Percentiles rank a stretch among this genome's conserved stretches.
phyloP scores from a whole-genome alignment of 169 alveolate species.

The Plasmodium gaboni region DNA sequence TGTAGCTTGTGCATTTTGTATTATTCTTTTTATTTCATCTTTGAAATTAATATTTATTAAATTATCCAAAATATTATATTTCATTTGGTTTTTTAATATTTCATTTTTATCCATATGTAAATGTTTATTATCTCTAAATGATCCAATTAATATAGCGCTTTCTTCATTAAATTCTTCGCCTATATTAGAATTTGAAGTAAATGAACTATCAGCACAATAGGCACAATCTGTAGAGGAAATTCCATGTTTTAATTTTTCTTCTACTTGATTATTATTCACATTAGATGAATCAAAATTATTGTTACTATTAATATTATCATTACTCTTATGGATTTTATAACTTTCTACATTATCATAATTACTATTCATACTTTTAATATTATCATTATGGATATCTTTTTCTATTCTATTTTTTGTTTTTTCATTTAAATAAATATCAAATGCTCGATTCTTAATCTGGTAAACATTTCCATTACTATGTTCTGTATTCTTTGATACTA shows the following conservation, averaged over 20 bases:
- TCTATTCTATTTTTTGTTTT: constrained; percentile 5
- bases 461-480: background rate
- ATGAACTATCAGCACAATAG: too few species aligned
- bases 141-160: too few species aligned
- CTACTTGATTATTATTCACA: background rate
- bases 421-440: constrained; percentile 22
- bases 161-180: too few species aligned
- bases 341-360: background rate
- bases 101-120: background rate
- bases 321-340: background rate
- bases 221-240: too few species aligned
- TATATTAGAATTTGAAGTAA: too few species aligned
- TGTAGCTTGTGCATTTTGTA: background rate
- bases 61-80: background rate
- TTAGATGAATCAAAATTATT: background rate
- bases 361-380: background rate
- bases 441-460: constrained; percentile 32
- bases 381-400: background rate
- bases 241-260: background rate
- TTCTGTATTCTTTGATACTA: constrained; percentile 19
- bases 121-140: too few species aligned
- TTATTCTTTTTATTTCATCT: constrained; percentile 32
- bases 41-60: constrained; percentile 25
- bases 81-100: background rate
- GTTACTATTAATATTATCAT: background rate